phyloP scores from a whole-genome alignment of 1,284 basidiomycete genomes.

The Neotropicomus parvogracilis region DNA sequence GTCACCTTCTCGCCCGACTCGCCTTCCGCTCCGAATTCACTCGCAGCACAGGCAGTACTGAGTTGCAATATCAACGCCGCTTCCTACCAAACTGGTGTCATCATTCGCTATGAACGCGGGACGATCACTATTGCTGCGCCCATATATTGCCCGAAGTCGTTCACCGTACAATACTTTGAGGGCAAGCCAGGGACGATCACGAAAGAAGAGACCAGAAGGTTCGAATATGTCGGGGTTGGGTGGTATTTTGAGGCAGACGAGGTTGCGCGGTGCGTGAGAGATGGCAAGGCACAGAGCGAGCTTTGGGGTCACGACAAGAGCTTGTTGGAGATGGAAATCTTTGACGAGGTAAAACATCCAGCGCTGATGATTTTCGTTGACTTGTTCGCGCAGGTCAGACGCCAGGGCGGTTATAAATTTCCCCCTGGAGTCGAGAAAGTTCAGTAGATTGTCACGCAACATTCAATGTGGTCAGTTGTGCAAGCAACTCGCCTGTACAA shows the following conservation, averaged over 20 bases:
- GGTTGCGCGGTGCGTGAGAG: slow-evolving; percentile 74
- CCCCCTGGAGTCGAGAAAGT: slow-evolving; percentile 48
- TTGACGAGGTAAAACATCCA: slow-evolving; percentile 65
- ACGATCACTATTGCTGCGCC: slow-evolving; percentile 60
- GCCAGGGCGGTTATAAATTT: slow-evolving; percentile 46
- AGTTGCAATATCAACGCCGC: slow-evolving; percentile 59
- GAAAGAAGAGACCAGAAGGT: slow-evolving; percentile 51
- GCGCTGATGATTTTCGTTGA: neutral
- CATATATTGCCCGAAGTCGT: slow-evolving; percentile 61
- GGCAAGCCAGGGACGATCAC: slow-evolving; percentile 45
- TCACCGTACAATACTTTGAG: slow-evolving; percentile 60
- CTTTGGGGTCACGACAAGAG: slow-evolving; percentile 77
- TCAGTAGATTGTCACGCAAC: slow-evolving; percentile 19
- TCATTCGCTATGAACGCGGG: slow-evolving; percentile 67
- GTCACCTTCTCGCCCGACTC: slow-evolving; percentile 58
- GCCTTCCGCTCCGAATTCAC: slow-evolving; percentile 34
- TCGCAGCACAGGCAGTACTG: slow-evolving; percentile 65
- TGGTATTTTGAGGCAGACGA: slow-evolving; percentile 82
- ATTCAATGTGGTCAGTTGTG: neutral
- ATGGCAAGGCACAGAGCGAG: slow-evolving; percentile 72
- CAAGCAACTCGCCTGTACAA: too few relatives aligned
- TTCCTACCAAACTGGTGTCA: slow-evolving; percentile 45
- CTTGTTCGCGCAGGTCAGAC: slow-evolving; percentile 40
- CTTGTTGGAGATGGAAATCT: slow-evolving; percentile 72
- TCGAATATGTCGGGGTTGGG: slow-evolving; percentile 59